Evolutionary conservation across 2,329 filamentous ascomycete species (phyloP).

Genomic region (Cryphonectria japonica): DNA sequence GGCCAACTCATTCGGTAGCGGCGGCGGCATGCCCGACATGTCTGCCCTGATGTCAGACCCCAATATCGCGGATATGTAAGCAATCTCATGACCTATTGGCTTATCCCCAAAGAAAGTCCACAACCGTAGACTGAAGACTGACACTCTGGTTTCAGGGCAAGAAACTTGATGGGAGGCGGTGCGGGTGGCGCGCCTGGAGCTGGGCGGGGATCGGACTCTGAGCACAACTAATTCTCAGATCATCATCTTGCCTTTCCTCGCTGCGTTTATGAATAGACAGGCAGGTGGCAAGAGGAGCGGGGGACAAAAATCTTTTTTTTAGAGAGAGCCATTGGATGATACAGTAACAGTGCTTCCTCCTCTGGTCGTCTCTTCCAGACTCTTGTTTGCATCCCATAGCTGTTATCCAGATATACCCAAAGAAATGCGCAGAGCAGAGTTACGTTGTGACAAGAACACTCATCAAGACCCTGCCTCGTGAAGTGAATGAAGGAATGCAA

Average conservation of each 20-base stretch:
- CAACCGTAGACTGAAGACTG: slow-evolving; percentile 9
- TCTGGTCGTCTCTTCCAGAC: neutral
- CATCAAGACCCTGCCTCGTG: neutral
- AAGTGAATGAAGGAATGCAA: neutral
- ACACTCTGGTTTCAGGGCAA: slow-evolving; percentile 32
- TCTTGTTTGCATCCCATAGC: neutral
- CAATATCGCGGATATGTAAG: slow-evolving; percentile 89
- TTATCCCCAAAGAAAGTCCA: neutral
- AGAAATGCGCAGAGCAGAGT: neutral
- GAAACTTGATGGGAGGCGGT: slow-evolving; percentile 37
- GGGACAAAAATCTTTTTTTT: neutral
- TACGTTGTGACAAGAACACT: neutral
- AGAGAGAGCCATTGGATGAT: neutral
- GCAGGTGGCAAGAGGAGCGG: neutral
- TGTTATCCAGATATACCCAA: neutral
- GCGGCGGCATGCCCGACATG: slow-evolving; percentile 89
- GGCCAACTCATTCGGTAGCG: slow-evolving; percentile 76
- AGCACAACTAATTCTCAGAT: slow-evolving; percentile 4
- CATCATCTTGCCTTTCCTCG: neutral
- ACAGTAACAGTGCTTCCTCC: neutral
- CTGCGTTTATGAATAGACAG: neutral
- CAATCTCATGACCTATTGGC: slow-evolving; percentile 33
- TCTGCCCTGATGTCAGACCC: slow-evolving; percentile 88
- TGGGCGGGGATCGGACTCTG: slow-evolving; percentile 22
- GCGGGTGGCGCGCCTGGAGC: slow-evolving; percentile 33